Evolutionary conservation across 805 yeast species (phyloP), one percentile per base, ranked within the genome.

Genomic region (Yarrowia sp.): DNA sequence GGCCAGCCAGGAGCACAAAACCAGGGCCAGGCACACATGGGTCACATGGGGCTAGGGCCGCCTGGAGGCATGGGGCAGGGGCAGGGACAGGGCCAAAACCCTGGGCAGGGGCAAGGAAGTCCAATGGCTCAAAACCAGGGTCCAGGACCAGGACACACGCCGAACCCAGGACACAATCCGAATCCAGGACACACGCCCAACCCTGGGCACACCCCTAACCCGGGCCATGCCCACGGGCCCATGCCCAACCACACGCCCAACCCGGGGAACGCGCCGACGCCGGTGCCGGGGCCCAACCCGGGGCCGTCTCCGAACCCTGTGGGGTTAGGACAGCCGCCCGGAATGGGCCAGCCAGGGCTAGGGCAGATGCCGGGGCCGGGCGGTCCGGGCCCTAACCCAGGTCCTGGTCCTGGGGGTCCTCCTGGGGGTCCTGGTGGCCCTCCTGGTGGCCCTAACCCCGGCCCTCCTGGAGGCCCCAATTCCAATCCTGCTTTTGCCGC

Each of bases 401-500:
- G 19, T 19, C 19, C 19, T 19, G 19, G 19, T 19, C 19, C 19
- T 19, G 19, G 19, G 19, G 19, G 19, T 1, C 19, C 19, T 19
- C 19, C 19, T 19, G 19, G 19, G 19, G 19, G 19, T 19, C 19
- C 19, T 19, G 19, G 19, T 19, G 19, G 19, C 19, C 19, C 19
- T 19, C 19, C 19, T 19, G 19, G 19, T 19, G 19, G 19, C 19
- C 19, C 19, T 19, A 19, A 19, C 19, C 19, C 19, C 19, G 19
- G 19, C 19, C 43, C 43, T 12, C 58, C 58, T 8, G 58, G 58
- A 32, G 55, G 48, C 42, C 49, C 69, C 14, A 48, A 42, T 12
- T 36, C 58, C 26, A 58, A 50, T 42, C 49, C 72, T n/a, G 68
- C 71, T 42, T 40, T 38, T 63, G 41, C 46, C 38, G 53, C 56